Evolutionary conservation across 192 early-diverging fungal species (phyloP).

Genomic region (Entomortierella lignicola): DNA sequence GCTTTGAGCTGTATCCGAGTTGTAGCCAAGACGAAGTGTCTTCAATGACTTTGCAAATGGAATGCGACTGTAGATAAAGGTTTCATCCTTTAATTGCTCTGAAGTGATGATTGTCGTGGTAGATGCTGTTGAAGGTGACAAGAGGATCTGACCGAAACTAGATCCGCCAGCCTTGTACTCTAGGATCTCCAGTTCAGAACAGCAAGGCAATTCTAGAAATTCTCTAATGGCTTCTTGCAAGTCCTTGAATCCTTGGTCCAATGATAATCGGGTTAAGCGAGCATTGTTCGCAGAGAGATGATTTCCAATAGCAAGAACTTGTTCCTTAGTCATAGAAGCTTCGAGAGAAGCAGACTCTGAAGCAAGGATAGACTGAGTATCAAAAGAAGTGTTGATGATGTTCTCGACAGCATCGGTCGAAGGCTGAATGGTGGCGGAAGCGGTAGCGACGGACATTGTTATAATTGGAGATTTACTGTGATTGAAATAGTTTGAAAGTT

Average conservation of each 20-base stretch:
- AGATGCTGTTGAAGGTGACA: conserved; percentile 3
- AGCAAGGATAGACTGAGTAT: conserved; percentile 19
- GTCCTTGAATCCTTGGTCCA: conserved; percentile 27
- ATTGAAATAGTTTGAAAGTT: neutral
- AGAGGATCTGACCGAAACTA: conserved; percentile 22
- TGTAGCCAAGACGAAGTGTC: conserved; percentile 21
- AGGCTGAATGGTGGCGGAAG: neutral
- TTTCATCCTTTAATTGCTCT: neutral
- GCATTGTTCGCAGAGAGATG: conserved; percentile 7
- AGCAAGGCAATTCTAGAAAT: conserved; percentile 18
- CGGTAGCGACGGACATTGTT: neutral
- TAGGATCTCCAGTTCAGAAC: conserved; percentile 15
- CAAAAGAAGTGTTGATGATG: neutral
- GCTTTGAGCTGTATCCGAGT: conserved; percentile 25
- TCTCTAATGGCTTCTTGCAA: conserved; percentile 14
- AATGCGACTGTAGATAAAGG: neutral
- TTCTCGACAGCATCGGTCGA: too few species aligned
- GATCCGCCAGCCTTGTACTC: conserved; percentile 28
- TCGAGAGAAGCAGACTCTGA: conserved; percentile 25
- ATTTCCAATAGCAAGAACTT: conserved; percentile 17
- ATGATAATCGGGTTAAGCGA: conserved; percentile 3
- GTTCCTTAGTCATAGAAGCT: conserved; percentile 31
- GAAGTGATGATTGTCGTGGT: neutral
- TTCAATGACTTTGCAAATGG: conserved; percentile 23
- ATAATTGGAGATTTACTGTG: neutral